A percentile compares a stretch with the other conserved stretches of the same genome.
phyloP scores from a whole-genome alignment of 2,329 filamentous ascomycete genomes.

The Cladosporium sp. region DNA sequence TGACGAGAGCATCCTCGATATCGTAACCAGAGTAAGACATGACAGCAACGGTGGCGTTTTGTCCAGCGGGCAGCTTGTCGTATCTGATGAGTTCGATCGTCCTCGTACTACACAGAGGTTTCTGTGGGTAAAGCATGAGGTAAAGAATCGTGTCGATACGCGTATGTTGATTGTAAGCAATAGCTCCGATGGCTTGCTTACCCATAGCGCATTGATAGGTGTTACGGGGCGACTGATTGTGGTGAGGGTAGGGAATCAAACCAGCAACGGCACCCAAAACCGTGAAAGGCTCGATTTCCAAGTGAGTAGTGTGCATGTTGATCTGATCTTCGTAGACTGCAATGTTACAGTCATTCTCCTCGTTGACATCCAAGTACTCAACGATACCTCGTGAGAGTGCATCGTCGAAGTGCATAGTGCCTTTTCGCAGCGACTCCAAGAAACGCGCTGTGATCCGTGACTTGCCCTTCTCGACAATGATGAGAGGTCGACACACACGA shows the following conservation, averaged over 20 bases:
- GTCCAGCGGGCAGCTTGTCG: slow-evolving; percentile 92
- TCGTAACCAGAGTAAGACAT: slow-evolving; percentile 99
- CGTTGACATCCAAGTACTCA: slow-evolving; percentile 96
- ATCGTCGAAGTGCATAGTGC: slow-evolving; percentile 86
- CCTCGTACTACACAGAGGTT: slow-evolving; percentile 94
- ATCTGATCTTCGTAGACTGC: slow-evolving; percentile 85
- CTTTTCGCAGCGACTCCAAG: slow-evolving; percentile 74
- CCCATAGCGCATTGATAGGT: slow-evolving; percentile 99
- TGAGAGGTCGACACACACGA: slow-evolving; percentile 90
- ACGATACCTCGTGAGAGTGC: slow-evolving; percentile 86
- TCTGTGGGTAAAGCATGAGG: slow-evolving; percentile 94
- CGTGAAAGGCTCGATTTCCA: slow-evolving; percentile 98
- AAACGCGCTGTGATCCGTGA: slow-evolving; percentile 76
- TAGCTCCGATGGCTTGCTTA: slow-evolving; percentile 98
- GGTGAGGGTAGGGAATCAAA: slow-evolving; percentile 94
- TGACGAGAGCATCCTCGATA: slow-evolving; percentile 94
- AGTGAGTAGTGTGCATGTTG: slow-evolving; percentile 77
- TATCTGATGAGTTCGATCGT: slow-evolving; percentile 97
- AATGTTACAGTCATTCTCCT: slow-evolving; percentile 94
- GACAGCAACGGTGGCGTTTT: slow-evolving; percentile 95
- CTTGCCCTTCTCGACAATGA: slow-evolving; percentile 85
- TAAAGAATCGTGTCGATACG: slow-evolving; percentile 95
- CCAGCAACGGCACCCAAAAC: slow-evolving; percentile 93
- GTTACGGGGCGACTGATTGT: slow-evolving; percentile 97
- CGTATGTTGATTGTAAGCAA: slow-evolving; percentile 96